These are phyloP conservation scores for Calonectria montana DNA, from an alignment of 2,329 filamentous ascomycete genomes.

Conservation along the genomic window DNA sequence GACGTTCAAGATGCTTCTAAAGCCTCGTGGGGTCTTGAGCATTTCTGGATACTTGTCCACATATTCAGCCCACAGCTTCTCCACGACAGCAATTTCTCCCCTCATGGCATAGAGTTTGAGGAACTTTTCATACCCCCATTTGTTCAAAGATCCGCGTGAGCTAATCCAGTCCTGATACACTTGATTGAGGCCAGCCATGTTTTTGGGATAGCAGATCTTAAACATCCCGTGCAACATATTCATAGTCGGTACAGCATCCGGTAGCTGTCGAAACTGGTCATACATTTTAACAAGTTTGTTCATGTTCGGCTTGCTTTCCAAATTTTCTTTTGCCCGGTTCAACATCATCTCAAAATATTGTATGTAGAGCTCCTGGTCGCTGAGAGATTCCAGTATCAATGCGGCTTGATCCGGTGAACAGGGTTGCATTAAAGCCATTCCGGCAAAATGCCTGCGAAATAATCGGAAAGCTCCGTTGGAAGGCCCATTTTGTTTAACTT, in stretches of 20 bases:
- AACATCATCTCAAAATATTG: conserved; percentile 54
- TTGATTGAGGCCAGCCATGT: conserved; percentile 56
- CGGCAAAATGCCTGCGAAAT: conserved; percentile 47
- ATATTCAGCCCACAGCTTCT: conserved; percentile 59
- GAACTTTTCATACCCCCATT: conserved; percentile 60
- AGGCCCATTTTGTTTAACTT: conserved; percentile 30
- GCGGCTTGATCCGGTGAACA: conserved; percentile 49
- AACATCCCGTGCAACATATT: conserved; percentile 59
- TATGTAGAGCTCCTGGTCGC: conserved; percentile 55
- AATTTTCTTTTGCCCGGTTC: conserved; percentile 41
- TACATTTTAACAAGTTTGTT: conserved; percentile 57
- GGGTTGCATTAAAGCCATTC: conserved; percentile 46
- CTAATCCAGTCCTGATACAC: conserved; percentile 62
- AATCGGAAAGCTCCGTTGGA: conserved; percentile 39
- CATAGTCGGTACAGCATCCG: conserved; percentile 50
- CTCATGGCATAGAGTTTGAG: conserved; percentile 60
- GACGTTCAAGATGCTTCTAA: conserved; percentile 74
- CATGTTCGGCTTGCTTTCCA: conserved; percentile 43
- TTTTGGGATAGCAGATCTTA: conserved; percentile 51
- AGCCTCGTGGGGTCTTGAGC: conserved; percentile 50
- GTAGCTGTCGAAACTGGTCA: conserved; percentile 56
- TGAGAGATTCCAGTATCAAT: conserved; percentile 54
- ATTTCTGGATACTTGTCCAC: conserved; percentile 49
- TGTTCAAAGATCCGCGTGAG: conserved; percentile 52
- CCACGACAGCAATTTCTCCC: conserved; percentile 60